phyloP scores from a whole-genome alignment of 768 basidiomycete genomes.

The Collybiopsis luxurians region DNA sequence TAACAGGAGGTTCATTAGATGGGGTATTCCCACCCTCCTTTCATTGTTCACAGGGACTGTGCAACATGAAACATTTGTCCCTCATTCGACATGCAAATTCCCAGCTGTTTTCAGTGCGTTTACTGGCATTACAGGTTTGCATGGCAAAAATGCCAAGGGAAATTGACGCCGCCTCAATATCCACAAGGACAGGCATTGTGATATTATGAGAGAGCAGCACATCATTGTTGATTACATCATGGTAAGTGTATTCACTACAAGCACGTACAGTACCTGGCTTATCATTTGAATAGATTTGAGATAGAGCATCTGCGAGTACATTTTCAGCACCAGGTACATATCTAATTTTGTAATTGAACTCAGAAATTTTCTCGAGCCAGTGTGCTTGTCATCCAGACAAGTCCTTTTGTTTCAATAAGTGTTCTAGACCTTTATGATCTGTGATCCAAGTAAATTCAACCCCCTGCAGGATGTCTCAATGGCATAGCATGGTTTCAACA shows the following conservation, averaged over 20 bases:
- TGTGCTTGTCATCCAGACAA: background rate
- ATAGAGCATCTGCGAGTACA: constrained; percentile 1
- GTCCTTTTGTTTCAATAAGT: constrained; percentile 1
- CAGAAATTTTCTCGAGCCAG: constrained; percentile 3
- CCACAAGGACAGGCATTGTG: background rate
- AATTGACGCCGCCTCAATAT: background rate
- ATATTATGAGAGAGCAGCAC: background rate
- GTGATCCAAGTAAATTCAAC: constrained; percentile 16
- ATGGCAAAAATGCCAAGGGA: background rate
- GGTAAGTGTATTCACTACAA: background rate
- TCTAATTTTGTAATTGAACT: background rate
- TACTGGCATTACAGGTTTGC: background rate
- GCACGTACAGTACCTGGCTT: background rate
- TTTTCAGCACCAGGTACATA: background rate
- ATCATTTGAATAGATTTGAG: constrained; percentile 2
- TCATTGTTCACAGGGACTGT: constrained; percentile 2
- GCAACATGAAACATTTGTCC: constrained; percentile 15
- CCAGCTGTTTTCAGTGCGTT: background rate
- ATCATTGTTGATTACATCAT: background rate
- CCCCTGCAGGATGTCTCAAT: constrained; percentile 27
- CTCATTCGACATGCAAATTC: background rate
- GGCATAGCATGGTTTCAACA: constrained; percentile 29
- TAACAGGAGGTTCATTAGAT: no score
- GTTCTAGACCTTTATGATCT: constrained; percentile 3
- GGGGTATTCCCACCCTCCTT: constrained; percentile 6